These are phyloP conservation scores for Paraphysoderma sedebokerense DNA, from an alignment of 371 early-diverging fungal genomes.

Conservation along the genomic window DNA sequence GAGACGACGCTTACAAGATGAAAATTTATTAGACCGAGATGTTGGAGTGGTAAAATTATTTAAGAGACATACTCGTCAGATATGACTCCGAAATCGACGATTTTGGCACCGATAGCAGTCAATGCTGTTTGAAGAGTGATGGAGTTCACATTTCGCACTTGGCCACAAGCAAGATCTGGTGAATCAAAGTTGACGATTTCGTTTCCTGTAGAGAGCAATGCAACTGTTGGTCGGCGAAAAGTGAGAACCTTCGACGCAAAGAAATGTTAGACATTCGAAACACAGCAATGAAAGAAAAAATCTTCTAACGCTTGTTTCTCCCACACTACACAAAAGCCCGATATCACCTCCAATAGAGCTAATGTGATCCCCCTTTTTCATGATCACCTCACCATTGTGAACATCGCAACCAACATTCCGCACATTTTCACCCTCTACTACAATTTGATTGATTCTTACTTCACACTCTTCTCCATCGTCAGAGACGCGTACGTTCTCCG, in stretches of 20 bases:
- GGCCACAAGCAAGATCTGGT: too few relatives aligned
- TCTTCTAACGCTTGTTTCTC: slow-evolving; percentile 29
- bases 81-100: too few relatives aligned
- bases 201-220: slow-evolving; percentile 74
- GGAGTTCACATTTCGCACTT: too few relatives aligned
- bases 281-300: too few relatives aligned
- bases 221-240: slow-evolving; percentile 48
- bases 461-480: slow-evolving; percentile 24
- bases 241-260: slow-evolving; percentile 26
- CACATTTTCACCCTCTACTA: slow-evolving; percentile 40
- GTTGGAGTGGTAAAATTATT: too few relatives aligned
- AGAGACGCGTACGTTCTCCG: slow-evolving; percentile 35
- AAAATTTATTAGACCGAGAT: too few relatives aligned
- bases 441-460: slow-evolving; percentile 30
- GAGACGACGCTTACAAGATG: too few relatives aligned
- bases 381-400: slow-evolving; percentile 29
- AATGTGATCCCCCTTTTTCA: slow-evolving; percentile 34
- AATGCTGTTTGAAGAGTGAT: too few relatives aligned
- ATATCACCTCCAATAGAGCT: slow-evolving; percentile 59
- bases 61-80: too few relatives aligned
- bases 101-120: too few relatives aligned
- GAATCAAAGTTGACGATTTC: too few relatives aligned
- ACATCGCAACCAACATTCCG: slow-evolving; percentile 66
- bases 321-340: slow-evolving; percentile 60
- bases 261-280: neutral